A percentile compares a stretch with the other conserved stretches of the same genome.
Evolutionary conservation across 2,329 filamentous ascomycete species (phyloP).

Genomic region (Botrytis elliptica): DNA sequence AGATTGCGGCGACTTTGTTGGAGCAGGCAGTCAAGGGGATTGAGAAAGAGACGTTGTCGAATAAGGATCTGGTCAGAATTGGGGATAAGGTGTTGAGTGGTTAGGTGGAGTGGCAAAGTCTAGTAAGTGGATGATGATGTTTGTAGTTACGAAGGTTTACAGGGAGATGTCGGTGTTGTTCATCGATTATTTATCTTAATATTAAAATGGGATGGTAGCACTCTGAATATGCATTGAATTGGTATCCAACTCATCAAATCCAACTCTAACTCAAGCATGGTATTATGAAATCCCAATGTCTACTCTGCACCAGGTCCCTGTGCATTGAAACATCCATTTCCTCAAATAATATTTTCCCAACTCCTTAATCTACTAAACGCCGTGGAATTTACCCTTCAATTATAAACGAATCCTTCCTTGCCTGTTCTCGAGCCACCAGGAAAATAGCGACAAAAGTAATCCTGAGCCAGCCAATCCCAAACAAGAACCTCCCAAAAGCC

Average conservation of each 20-base stretch:
- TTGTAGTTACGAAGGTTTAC: background rate
- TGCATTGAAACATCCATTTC: background rate
- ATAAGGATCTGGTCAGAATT: background rate
- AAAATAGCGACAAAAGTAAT: background rate
- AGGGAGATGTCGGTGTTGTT: background rate
- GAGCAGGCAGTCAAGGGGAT: conserved; percentile 37
- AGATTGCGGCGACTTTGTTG: conserved; percentile 46
- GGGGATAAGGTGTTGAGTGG: background rate
- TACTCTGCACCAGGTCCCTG: background rate
- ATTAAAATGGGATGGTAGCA: background rate
- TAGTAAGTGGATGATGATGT: background rate
- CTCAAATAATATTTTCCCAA: background rate
- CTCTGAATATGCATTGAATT: background rate
- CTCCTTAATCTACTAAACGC: background rate
- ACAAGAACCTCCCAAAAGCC: background rate
- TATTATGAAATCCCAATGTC: background rate
- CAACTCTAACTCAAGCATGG: too few relatives aligned
- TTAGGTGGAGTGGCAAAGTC: background rate
- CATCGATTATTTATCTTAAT: background rate
- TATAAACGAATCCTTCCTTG: background rate
- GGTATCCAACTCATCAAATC: background rate
- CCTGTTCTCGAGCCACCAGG: background rate
- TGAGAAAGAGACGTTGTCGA: conserved; percentile 7
- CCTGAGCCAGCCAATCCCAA: background rate
- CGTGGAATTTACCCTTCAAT: background rate